Conservation (phyloP, 2,329 filamentous ascomycete genomes). For the Pezicula carpinea region DNA sequence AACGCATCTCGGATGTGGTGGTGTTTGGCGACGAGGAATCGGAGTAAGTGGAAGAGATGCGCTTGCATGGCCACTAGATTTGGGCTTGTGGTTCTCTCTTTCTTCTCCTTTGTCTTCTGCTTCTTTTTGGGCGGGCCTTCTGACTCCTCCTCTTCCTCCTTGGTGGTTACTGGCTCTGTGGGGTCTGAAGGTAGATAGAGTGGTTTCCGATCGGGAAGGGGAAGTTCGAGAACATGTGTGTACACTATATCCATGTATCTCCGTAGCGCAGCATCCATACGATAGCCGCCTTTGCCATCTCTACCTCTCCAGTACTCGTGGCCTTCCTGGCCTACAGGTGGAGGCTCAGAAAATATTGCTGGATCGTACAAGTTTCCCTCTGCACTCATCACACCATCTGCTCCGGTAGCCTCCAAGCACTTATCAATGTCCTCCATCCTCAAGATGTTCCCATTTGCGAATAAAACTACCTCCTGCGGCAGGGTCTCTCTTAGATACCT, state of each 20-base stretch:
- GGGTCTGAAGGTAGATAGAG: slow-evolving; percentile 60
- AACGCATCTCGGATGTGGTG: slow-evolving; percentile 84
- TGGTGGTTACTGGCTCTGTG: slow-evolving; percentile 25
- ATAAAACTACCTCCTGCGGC: slow-evolving; percentile 83
- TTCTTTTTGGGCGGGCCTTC: slow-evolving; percentile 32
- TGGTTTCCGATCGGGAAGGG: slow-evolving; percentile 63
- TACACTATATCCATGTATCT: slow-evolving; percentile 91
- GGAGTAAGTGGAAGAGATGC: slow-evolving; percentile 87
- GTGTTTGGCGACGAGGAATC: slow-evolving; percentile 74
- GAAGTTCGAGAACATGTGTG: slow-evolving; percentile 62
- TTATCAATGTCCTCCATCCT: slow-evolving; percentile 70
- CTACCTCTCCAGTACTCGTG: slow-evolving; percentile 82
- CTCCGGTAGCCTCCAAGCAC: slow-evolving; percentile 80
- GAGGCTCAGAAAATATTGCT: slow-evolving; percentile 71
- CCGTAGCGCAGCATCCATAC: slow-evolving; percentile 81
- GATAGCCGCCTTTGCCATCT: slow-evolving; percentile 77
- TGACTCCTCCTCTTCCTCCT: slow-evolving; percentile 30
- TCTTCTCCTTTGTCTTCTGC: slow-evolving; percentile 34
- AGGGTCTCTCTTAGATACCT: slow-evolving; percentile 77
- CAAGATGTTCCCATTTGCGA: slow-evolving; percentile 93
- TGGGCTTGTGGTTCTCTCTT: slow-evolving; percentile 35
- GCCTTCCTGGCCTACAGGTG: slow-evolving; percentile 58
- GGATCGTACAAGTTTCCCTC: slow-evolving; percentile 94
- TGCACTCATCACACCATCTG: slow-evolving; percentile 91
- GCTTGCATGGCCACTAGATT: slow-evolving; percentile 82